These are phyloP conservation scores for Juglanconis oblonga DNA, from an alignment of 2,329 filamentous ascomycete genomes.

Conservation along the genomic window DNA sequence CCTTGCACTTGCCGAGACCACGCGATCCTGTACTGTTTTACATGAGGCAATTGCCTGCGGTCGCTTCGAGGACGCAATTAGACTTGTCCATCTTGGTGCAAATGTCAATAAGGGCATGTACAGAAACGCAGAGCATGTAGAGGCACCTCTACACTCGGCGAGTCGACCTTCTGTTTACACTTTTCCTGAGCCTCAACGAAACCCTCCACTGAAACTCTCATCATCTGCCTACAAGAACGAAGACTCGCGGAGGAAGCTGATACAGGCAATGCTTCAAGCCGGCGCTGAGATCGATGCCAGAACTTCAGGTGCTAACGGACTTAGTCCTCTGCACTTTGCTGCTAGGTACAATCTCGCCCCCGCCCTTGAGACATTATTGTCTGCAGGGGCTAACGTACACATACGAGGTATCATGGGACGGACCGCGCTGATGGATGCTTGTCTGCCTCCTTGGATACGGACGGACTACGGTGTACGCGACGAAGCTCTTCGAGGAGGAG, in stretches of 20 bases:
- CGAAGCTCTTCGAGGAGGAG: too few species aligned
- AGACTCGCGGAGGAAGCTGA: neutral
- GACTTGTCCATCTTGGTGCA: conserved; percentile 6
- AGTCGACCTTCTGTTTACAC: neutral
- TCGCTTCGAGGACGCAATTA: conserved; percentile 3
- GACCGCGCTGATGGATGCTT: neutral
- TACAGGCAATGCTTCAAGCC: neutral
- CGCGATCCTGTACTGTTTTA: neutral
- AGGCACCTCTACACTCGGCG: conserved; percentile 1
- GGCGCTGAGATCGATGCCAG: conserved; percentile 5
- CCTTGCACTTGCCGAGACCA: neutral
- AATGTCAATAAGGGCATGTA: conserved; percentile 5
- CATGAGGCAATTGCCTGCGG: conserved; percentile 1
- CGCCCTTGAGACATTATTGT: neutral
- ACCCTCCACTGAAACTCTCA: neutral
- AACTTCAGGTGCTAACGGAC: neutral
- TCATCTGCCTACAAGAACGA: neutral
- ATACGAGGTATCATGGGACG: neutral
- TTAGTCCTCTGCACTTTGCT: neutral
- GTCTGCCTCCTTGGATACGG: neutral
- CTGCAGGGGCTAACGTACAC: conserved; percentile 6
- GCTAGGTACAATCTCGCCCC: neutral
- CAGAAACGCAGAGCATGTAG: neutral
- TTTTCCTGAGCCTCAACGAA: neutral
- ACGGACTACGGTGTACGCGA: neutral